Conservation (phyloP, 2,329 filamentous ascomycete species). For the Sclerotinia minor region DNA sequence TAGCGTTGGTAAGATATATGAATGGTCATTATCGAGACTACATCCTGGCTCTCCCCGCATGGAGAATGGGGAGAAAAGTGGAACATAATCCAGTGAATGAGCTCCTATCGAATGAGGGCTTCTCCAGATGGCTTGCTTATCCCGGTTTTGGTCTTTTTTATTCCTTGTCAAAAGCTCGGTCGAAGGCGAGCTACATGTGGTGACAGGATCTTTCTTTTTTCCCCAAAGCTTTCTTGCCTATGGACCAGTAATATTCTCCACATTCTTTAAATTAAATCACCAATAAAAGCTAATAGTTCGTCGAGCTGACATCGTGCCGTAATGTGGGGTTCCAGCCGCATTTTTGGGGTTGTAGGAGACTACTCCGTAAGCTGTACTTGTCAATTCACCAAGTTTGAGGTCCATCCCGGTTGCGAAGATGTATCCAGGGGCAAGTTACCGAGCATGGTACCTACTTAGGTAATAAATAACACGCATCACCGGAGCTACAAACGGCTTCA, state of each 20-base stretch:
- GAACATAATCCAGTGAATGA: slow-evolving; percentile 8
- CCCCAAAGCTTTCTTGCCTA: not conserved
- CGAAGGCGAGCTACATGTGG: not conserved
- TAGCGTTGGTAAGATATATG: slow-evolving; percentile 4
- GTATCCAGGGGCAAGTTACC: slow-evolving; percentile 1
- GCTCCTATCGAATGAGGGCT: not conserved
- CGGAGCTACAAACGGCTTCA: not conserved
- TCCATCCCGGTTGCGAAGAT: not conserved
- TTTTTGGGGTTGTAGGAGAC: not conserved
- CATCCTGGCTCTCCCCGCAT: slow-evolving; percentile 12
- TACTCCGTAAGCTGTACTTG: not conserved
- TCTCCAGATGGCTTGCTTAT: not conserved
- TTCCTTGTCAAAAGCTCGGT: not conserved
- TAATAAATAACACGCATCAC: not conserved
- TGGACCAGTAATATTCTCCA: not conserved
- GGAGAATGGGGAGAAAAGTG: slow-evolving; percentile 13
- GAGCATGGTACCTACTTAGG: not conserved
- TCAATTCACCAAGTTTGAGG: not conserved
- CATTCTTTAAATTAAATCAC: not conserved
- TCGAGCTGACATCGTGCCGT: not conserved
- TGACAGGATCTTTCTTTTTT: not conserved
- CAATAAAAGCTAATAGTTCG: not conserved
- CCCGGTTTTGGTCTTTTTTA: slow-evolving; percentile 4
- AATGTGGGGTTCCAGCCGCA: slow-evolving; percentile 1
- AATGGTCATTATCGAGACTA: not conserved